These are phyloP conservation scores for Podospora bellae-mahoneyi DNA, from an alignment of 495 filamentous ascomycete species.

Conservation along the genomic window DNA sequence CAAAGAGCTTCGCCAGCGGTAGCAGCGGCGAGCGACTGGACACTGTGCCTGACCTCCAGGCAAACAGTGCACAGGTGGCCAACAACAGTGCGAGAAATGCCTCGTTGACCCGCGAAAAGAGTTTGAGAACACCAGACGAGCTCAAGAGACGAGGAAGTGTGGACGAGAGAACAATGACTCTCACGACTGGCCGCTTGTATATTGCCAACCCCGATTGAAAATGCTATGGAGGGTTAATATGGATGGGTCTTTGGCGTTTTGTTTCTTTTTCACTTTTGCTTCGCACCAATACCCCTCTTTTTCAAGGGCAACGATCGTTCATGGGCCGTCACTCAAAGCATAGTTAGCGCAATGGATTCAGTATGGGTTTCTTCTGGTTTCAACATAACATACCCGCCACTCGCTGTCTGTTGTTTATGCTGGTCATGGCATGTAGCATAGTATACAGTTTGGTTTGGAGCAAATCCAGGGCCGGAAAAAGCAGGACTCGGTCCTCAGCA, in stretches of 20 bases:
- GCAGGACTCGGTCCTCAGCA: not conserved
- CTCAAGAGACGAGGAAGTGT: conserved; percentile 57
- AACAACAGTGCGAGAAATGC: conserved; percentile 52
- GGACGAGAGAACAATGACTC: conserved; percentile 78
- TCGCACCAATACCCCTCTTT: not conserved
- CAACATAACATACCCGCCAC: not conserved
- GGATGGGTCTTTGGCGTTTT: not conserved
- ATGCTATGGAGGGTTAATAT: not conserved
- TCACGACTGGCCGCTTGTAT: conserved; percentile 72
- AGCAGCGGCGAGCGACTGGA: conserved; percentile 54
- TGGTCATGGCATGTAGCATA: not conserved
- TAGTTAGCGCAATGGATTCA: not conserved
- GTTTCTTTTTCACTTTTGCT: not conserved
- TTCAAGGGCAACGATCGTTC: not conserved
- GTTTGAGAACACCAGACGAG: conserved; percentile 70
- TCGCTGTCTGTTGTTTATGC: not conserved
- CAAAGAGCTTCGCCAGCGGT: conserved; percentile 50
- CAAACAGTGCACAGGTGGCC: conserved; percentile 41
- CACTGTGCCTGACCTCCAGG: conserved; percentile 43
- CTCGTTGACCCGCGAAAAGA: conserved; percentile 56
- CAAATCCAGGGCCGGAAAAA: not conserved
- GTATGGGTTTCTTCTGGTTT: not conserved
- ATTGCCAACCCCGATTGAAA: conserved; percentile 89
- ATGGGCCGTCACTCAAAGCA: conserved; percentile 4
- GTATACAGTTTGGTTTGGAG: not conserved